Base-by-base conservation (phyloP, 2,329 filamentous ascomycete genomes). In the Plectosphaerella cucumerina region DNA sequence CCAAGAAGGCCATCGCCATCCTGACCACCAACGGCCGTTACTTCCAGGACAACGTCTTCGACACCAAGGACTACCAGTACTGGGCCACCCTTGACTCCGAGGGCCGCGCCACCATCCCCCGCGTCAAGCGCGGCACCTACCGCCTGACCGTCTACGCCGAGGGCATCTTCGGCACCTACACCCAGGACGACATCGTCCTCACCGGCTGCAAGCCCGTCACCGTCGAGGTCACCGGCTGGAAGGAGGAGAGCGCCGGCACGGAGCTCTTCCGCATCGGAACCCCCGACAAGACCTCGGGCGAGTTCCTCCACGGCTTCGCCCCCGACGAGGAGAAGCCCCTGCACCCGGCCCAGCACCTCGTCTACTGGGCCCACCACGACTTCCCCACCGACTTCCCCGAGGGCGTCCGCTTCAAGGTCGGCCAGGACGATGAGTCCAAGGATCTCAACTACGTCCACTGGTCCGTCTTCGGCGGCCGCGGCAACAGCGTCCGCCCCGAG, bases 261-360 rank as follows among this genome's bases (percentile, higher is more conserved):
- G 83, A 86, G 58, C 65, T 87, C 50, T 86, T 78, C 75, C 74
- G 83, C 18, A 78, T 86, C 45, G 84, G 83, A 3, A 80, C 71
- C 0, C 84, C 84, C 0, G 81, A 84, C 57, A 81, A 81, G 57
- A 75, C 70, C 31, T 73, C 72, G 4, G 81, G 80, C n/a, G 81
- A 85, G 59, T 84, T 75, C 62, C 69, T 70, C 15, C 81, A 82
- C 55, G 81, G 82, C 12, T 69, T 75, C 56, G 70, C 67, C 1
- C 67, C 58, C 2, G 76, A 80, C 47, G 54, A 60, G 3, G 69
- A 67, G 0, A 71, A 77, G 18, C 70, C 77, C 1, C 65, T 75
- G 0, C 70, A 73, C 15, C 77, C 76, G 0, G 71, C 71, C 4
- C 70, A 84, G 59, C 78, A 83, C 59, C 68, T 76, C 5, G 74